Percentiles rank a stretch among this genome's conserved stretches.
Conservation (phyloP, 129 eudicot genomes). For the Helianthus tuberosus region DNA sequence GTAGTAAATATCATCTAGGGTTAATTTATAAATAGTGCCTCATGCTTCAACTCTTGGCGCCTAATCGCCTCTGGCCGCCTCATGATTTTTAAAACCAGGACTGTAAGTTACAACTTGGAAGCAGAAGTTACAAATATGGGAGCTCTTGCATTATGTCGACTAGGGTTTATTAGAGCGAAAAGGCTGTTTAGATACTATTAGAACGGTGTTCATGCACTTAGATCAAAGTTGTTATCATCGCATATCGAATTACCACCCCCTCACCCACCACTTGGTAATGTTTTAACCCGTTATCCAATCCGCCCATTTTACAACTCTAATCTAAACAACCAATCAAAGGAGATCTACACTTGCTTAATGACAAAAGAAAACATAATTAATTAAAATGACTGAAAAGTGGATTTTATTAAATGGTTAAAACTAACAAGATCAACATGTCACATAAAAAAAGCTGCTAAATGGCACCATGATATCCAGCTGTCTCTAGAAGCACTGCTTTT, state of each 20-base stretch:
- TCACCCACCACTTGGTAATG: no score
- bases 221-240: constrained; percentile 78
- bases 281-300: background rate
- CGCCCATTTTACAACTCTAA: background rate
- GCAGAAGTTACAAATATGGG: constrained; percentile 98
- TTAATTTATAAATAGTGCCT: no score
- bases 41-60: no score
- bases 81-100: no score
- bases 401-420: constrained; percentile 26
- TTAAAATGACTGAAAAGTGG: constrained; percentile 6
- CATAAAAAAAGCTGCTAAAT: constrained; percentile 33
- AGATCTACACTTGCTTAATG: background rate
- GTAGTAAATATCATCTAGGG: no score
- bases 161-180: constrained; percentile 91
- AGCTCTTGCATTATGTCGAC: constrained; percentile 86
- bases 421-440: constrained; percentile 11
- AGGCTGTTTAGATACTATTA: constrained; percentile 85
- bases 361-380: background rate
- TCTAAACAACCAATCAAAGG: background rate
- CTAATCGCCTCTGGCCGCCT: no score
- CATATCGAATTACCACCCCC: constrained; percentile 47
- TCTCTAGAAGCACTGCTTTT: constrained; percentile 71
- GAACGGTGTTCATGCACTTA: constrained; percentile 92
- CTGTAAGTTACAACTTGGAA: constrained; percentile 39
- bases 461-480: constrained; percentile 71